Percentiles rank a stretch among this genome's conserved stretches.
These are phyloP conservation scores for Guyanaporus albipodus DNA, from an alignment of 768 basidiomycete species.

Conservation along the genomic window DNA sequence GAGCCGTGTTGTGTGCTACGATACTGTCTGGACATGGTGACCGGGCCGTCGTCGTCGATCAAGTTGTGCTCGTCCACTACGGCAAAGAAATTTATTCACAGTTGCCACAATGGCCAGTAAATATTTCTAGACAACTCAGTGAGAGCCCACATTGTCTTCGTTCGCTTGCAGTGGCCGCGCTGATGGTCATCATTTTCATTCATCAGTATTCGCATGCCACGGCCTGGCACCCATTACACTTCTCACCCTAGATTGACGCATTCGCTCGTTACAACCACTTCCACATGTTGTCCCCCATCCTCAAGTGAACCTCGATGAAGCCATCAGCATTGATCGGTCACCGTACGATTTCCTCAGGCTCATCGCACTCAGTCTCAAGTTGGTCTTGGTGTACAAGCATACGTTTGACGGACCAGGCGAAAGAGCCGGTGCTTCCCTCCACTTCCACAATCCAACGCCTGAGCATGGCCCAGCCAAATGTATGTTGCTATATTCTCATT, in stretches of 20 bases:
- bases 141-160: too few species aligned
- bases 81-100: constrained; percentile 17
- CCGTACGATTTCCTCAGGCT: constrained; percentile 32
- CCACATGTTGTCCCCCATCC: too few species aligned
- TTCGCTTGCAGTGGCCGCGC: too few species aligned
- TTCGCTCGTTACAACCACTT: too few species aligned
- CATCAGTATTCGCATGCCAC: neutral
- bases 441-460: too few species aligned
- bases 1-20: constrained; percentile 44
- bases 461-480: too few species aligned
- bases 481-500: too few species aligned
- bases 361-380: constrained; percentile 47
- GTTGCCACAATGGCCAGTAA: neutral
- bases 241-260: too few species aligned
- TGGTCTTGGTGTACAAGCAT: constrained; percentile 49
- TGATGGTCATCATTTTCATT: too few species aligned
- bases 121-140: too few species aligned
- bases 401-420: constrained; percentile 37
- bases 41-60: constrained; percentile 2
- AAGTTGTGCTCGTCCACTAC: constrained; percentile 10
- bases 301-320: neutral
- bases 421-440: constrained; percentile 36
- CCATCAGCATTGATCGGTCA: neutral
- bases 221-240: constrained; percentile 32
- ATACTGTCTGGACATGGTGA: constrained; percentile 44